Conservation (phyloP, 805 yeast species). For the Jamesozyma rosinii region DNA sequence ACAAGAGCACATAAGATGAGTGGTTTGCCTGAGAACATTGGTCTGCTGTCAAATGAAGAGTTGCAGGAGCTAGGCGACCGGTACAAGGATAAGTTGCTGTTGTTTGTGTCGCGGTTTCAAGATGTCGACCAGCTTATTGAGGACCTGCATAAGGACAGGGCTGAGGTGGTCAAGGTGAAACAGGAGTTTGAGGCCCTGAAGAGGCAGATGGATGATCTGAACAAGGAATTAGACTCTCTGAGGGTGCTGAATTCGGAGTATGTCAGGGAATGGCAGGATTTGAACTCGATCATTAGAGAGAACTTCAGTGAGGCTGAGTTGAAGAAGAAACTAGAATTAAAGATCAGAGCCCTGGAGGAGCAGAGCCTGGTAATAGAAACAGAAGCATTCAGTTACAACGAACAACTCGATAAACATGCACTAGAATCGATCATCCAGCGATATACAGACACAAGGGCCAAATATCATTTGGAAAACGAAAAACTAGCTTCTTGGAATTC, state of each 20-base stretch:
- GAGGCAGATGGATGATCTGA: conserved; percentile 18
- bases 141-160: conserved; percentile 7
- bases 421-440: conserved; percentile 33
- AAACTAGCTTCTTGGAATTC: conserved; percentile 37
- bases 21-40: conserved; percentile 17
- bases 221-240: conserved; percentile 21
- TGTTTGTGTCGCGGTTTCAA: conserved; percentile 20
- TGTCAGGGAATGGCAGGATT: conserved; percentile 30
- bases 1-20: no score
- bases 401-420: conserved; percentile 19
- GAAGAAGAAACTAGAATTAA: conserved; percentile 22
- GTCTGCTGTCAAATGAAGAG: conserved; percentile 20
- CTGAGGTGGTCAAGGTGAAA: conserved; percentile 15
- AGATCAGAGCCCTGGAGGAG: conserved; percentile 28
- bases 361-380: conserved; percentile 12
- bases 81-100: conserved; percentile 12
- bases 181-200: conserved; percentile 21
- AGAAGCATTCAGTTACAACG: conserved; percentile 6
- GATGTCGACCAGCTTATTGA: conserved; percentile 9
- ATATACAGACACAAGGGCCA: conserved; percentile 35
- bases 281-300: conserved; percentile 31
- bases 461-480: conserved; percentile 39
- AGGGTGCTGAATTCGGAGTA: conserved; percentile 26
- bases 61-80: conserved; percentile 14
- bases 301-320: conserved; percentile 34